These are phyloP conservation scores for Candida sonorensis DNA, from an alignment of 805 yeast genomes.

Conservation along the genomic window DNA sequence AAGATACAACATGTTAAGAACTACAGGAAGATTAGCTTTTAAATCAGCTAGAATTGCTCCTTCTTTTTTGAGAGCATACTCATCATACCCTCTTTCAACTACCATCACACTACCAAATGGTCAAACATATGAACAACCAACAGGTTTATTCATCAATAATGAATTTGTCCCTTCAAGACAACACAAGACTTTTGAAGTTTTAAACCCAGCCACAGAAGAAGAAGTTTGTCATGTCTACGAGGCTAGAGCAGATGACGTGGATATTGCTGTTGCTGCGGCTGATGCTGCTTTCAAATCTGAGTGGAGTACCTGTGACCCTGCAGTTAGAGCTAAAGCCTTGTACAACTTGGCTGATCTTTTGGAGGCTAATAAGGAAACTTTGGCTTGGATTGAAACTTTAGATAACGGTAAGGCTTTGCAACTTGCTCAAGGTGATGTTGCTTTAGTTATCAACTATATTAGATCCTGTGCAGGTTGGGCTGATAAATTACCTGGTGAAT, in stretches of 20 bases:
- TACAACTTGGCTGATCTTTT: slow-evolving; percentile 61
- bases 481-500: slow-evolving; percentile 60
- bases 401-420: slow-evolving; percentile 74
- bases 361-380: slow-evolving; percentile 54
- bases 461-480: slow-evolving; percentile 72
- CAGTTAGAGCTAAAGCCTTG: slow-evolving; percentile 44
- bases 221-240: slow-evolving; percentile 43
- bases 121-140: slow-evolving; percentile 47
- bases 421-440: slow-evolving; percentile 62
- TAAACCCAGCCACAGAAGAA: slow-evolving; percentile 48
- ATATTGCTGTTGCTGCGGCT: slow-evolving; percentile 64
- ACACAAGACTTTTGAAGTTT: slow-evolving; percentile 44
- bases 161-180: slow-evolving; percentile 44
- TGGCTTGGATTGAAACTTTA: slow-evolving; percentile 63
- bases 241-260: slow-evolving; percentile 58
- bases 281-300: slow-evolving; percentile 45
- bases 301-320: slow-evolving; percentile 59
- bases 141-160: slow-evolving; percentile 53
- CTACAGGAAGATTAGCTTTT: slow-evolving; percentile 10
- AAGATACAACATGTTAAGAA: slow-evolving; percentile 14
- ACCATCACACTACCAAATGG: slow-evolving; percentile 65
- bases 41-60: slow-evolving; percentile 9
- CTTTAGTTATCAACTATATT: slow-evolving; percentile 54
- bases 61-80: slow-evolving; percentile 16
- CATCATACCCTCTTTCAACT: slow-evolving; percentile 29